phyloP scores from a whole-genome alignment of 2,329 filamentous ascomycete genomes.

The Albophoma yamanashiensis region DNA sequence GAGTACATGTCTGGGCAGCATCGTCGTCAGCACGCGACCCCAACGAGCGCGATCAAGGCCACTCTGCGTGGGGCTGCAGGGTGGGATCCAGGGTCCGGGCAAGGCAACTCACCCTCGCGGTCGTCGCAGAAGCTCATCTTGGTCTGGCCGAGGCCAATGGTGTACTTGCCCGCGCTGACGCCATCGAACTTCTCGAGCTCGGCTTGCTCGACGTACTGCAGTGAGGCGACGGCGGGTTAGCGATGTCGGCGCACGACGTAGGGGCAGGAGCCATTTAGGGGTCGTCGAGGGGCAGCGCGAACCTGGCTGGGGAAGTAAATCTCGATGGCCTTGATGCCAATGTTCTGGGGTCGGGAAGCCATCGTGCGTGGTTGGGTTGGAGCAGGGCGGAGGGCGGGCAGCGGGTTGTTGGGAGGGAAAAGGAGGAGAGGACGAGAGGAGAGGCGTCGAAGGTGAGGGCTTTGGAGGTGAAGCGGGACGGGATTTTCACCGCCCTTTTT shows the following conservation, averaged over 20 bases:
- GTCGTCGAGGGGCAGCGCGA: conserved; percentile 1
- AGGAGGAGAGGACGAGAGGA: not conserved
- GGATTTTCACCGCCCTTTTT: conserved; percentile 11
- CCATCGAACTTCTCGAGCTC: conserved; percentile 84
- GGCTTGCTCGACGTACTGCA: conserved; percentile 70
- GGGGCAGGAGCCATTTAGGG: conserved; percentile 4
- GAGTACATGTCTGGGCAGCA: conserved; percentile 68
- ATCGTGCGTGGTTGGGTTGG: conserved; percentile 27
- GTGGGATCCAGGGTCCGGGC: conserved; percentile 4
- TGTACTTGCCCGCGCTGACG: conserved; percentile 74
- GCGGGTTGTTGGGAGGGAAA: not conserved
- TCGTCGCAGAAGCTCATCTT: conserved; percentile 92
- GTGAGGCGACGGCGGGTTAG: conserved; percentile 11
- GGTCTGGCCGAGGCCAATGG: conserved; percentile 81
- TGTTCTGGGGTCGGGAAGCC: conserved; percentile 71
- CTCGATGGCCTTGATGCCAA: conserved; percentile 89
- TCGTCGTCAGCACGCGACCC: not conserved
- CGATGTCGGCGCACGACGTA: conserved; percentile 11
- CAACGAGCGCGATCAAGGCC: not conserved
- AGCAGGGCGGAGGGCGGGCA: not conserved
- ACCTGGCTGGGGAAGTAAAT: conserved; percentile 84
- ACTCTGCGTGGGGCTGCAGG: no score
- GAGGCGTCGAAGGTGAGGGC: not conserved
- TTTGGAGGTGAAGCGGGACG: not conserved
- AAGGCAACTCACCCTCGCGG: conserved; percentile 56